phyloP scores from a whole-genome alignment of 331 rosid genomes.

The Rhamnella rubrinervis region DNA sequence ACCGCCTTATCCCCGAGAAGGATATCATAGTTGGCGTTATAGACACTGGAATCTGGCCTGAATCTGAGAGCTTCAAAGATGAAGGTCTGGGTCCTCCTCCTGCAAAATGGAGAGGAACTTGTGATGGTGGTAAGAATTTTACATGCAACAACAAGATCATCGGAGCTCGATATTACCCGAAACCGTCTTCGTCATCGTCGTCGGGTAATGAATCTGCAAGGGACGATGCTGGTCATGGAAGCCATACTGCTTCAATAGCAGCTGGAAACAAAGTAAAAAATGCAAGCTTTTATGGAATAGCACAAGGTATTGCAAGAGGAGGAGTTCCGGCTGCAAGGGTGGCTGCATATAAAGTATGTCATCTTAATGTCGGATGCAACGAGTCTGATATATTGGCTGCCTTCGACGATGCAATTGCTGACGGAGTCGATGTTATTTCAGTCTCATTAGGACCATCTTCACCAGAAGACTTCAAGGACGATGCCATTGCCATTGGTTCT shows the following conservation, averaged over 20 bases:
- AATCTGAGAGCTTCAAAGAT: slow-evolving; percentile 29
- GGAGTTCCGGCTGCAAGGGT: slow-evolving; percentile 39
- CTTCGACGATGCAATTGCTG: slow-evolving; percentile 44
- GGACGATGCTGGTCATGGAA: slow-evolving; percentile 31
- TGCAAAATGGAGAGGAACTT: slow-evolving; percentile 33
- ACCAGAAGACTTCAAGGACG: not conserved
- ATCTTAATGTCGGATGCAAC: not conserved
- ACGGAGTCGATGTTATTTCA: slow-evolving; percentile 39
- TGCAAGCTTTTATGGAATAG: slow-evolving; percentile 30
- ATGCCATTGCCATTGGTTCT: slow-evolving; percentile 32
- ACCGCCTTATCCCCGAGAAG: slow-evolving; percentile 19
- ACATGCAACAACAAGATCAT: slow-evolving; percentile 36
- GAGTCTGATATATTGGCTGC: slow-evolving; percentile 14
- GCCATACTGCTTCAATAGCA: no score
- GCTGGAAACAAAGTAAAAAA: not conserved
- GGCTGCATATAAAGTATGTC: slow-evolving; percentile 29
- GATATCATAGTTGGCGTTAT: slow-evolving; percentile 29
- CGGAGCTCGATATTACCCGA: slow-evolving; percentile 29
- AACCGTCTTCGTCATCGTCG: not conserved
- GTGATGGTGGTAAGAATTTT: slow-evolving; percentile 30
- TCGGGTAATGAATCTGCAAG: not conserved
- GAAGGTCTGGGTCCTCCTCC: slow-evolving; percentile 40
- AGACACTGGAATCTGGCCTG: slow-evolving; percentile 46
- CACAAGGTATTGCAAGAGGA: slow-evolving; percentile 38
- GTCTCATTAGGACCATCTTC: not conserved